A percentile compares a stretch with the other conserved stretches of the same genome.
Evolutionary conservation across 176 grass and related monocot genomes (phyloP).

Genomic region (sorghum (Sorghum bicolor)): DNA sequence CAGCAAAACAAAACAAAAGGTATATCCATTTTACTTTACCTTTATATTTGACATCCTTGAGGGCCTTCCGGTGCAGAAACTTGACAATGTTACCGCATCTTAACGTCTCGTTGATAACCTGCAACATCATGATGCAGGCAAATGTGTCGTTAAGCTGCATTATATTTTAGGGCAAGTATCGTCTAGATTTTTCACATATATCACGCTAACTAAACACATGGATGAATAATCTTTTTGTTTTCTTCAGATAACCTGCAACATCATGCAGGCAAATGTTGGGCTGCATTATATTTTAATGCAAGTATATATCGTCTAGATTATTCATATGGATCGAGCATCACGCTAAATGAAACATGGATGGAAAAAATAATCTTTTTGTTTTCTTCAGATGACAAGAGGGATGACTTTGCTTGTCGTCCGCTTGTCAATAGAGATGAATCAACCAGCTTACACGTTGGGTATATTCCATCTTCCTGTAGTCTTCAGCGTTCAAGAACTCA

Average conservation of each 20-base stretch:
- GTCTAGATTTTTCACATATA: neutral
- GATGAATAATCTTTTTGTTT: neutral
- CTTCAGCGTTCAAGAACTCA: slow-evolving; percentile 61
- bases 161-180: neutral
- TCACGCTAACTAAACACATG: neutral
- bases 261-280: neutral
- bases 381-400: neutral
- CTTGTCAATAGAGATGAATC: neutral
- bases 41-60: slow-evolving; percentile 91
- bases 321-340: no score
- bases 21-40: slow-evolving; percentile 47
- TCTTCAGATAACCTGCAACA: slow-evolving; percentile 28
- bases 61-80: slow-evolving; percentile 87
- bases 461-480: slow-evolving; percentile 97
- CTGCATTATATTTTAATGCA: neutral
- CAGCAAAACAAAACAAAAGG: neutral
- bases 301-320: neutral
- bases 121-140: neutral
- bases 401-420: neutral
- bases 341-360: no score
- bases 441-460: slow-evolving; percentile 54
- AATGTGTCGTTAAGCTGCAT: neutral
- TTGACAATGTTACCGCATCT: slow-evolving; percentile 95
- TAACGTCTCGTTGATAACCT: slow-evolving; percentile 81
- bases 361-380: neutral